Percentiles rank a stretch among this genome's conserved stretches.
Conservation (phyloP, 495 filamentous ascomycete species). For the Podospora tetraspora region DNA sequence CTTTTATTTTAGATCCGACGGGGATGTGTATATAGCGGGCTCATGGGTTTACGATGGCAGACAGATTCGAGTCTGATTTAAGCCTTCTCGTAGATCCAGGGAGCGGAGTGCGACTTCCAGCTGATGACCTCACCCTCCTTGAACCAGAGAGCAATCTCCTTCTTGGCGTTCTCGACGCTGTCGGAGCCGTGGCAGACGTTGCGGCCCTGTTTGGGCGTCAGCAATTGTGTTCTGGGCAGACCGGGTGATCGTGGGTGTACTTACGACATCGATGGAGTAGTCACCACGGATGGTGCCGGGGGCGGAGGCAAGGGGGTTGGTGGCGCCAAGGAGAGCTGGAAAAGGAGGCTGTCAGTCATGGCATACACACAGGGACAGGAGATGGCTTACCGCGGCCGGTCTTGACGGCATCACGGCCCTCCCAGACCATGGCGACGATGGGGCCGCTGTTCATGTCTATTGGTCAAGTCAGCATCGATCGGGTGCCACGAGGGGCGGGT, state of each 20-base stretch:
- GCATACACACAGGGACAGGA: neutral
- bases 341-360: slow-evolving; percentile 21
- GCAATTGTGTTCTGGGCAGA: neutral
- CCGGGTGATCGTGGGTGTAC: neutral
- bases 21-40: neutral
- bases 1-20: neutral
- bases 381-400: slow-evolving; percentile 73
- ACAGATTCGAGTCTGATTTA: neutral
- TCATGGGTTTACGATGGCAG: neutral
- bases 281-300: slow-evolving; percentile 96
- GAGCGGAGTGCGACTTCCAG: slow-evolving; percentile 72
- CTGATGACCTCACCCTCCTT: slow-evolving; percentile 68
- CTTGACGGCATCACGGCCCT: slow-evolving; percentile 96
- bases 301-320: slow-evolving; percentile 88
- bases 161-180: slow-evolving; percentile 95
- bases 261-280: slow-evolving; percentile 38
- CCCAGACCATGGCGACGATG: slow-evolving; percentile 98
- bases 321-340: slow-evolving; percentile 84
- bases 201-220: slow-evolving; percentile 52
- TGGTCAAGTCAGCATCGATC: slow-evolving; percentile 24
- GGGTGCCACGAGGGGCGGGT: neutral
- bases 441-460: slow-evolving; percentile 95
- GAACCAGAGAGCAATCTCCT: slow-evolving; percentile 99
- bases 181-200: slow-evolving; percentile 99
- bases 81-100: slow-evolving; percentile 84